Evolutionary conservation across 2,329 filamentous ascomycete genomes (phyloP), one percentile per base, ranked within the genome.

Genomic region (Raffaelea arxii): DNA sequence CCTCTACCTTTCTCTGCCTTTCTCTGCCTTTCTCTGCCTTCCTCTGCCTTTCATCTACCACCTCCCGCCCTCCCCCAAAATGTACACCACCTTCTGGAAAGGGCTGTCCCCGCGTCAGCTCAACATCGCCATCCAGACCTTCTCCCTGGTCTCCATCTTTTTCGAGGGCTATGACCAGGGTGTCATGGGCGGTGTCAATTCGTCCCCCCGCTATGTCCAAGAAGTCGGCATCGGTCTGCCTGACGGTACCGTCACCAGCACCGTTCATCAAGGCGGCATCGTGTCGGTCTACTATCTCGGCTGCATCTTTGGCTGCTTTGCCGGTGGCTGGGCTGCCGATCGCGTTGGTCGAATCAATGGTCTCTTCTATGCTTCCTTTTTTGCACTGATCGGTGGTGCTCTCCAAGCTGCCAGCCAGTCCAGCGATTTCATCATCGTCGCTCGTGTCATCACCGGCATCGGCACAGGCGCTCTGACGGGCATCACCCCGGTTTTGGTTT

Each of bases 241-340:
- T 1, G 65, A 70, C 51, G 71, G 68, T 23, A 66, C 61, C 4
- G 65, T 74, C 24, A 75, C 70, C 11, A 58, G 71, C 53, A 64
- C 65, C 12, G 65, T 67, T 3, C 68, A 74, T 49, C 68, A 75
- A 54, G 72, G 72, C 7, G 72, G 72, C 32, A 67, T 75, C 40
- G 69, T 72, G 18, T 69, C 71, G n/a, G 62, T 72, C 2, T 75
- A 76, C 53, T 75, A 75, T 51, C 60, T 75, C 22, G 72, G 72
- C 35, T 51, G 49, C 23, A 51, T 53, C 35, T 48, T 53, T 44
- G 51, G 51, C 39, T 53, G 51, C 40, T 49, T 54, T 27, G 46
- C 30, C 69, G 68, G 66, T 56, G 51, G 51, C 42, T 51, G 47
- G 47, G 49, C 69, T 19, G 74, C 69, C n/a, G 74, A 77, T 53